Percentiles rank a stretch among this genome's conserved stretches.
Evolutionary conservation across 2,329 filamentous ascomycete species (phyloP).

Genomic region (Pseudopithomyces chartarum): DNA sequence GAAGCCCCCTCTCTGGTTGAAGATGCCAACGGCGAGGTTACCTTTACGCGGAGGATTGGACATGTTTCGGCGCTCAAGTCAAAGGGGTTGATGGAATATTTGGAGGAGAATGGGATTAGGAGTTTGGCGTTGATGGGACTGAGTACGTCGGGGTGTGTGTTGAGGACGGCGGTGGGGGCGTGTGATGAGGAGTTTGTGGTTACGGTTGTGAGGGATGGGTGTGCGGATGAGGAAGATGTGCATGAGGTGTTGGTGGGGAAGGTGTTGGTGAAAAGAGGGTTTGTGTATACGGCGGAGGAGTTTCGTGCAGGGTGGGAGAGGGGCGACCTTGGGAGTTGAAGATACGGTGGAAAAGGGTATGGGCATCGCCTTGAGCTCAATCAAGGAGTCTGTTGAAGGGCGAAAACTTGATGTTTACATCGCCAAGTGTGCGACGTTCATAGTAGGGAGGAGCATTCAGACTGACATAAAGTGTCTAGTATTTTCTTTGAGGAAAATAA

Average conservation of each 20-base stretch:
- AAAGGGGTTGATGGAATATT: constrained; percentile 23
- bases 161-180: constrained; percentile 27
- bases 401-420: no score
- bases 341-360: no score
- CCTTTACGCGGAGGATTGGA: constrained; percentile 24
- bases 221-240: constrained; percentile 24
- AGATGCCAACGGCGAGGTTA: constrained; percentile 19
- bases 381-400: no score
- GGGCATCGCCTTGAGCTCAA: no score
- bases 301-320: constrained; percentile 2
- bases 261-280: constrained; percentile 4
- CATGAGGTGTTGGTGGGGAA: constrained; percentile 19
- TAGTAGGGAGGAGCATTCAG: no score
- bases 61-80: constrained; percentile 35
- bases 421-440: no score
- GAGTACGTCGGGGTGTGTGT: constrained; percentile 17
- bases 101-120: constrained; percentile 24
- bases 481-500: no score
- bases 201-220: constrained; percentile 32
- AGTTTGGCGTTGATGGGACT: constrained; percentile 24
- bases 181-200: constrained; percentile 32
- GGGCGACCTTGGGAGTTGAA: background rate
- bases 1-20: constrained; percentile 21
- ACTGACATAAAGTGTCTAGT: no score
- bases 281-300: constrained; percentile 5